Base-by-base conservation (phyloP, 495 filamentous ascomycete genomes). In the Penicillium manginii region DNA sequence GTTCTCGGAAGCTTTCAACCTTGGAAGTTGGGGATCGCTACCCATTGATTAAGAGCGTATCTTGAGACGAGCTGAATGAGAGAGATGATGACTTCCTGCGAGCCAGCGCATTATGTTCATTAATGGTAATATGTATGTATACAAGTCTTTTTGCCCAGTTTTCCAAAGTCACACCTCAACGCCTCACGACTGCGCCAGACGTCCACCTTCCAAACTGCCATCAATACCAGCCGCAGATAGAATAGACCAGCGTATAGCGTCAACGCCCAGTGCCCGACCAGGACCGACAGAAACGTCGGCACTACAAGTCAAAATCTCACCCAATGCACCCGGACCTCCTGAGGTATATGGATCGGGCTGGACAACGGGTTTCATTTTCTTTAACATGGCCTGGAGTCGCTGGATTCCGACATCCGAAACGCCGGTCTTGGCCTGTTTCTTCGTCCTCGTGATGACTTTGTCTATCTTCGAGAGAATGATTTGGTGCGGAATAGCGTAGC, bases 401-500 rank as follows among this genome's bases (percentile, higher is more conserved):
- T 63, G 60, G 9, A 79, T 53, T 12, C 63, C 66, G 14, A 65
- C 57, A 17, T 65, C 48, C 4, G 72, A 69, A 0, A 68, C 69
- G 2, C 68, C 71, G 7, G 63, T 64, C 40, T 73, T 72, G 29
- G 66, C 35, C 42, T 74, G 67, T 40, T 64, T 72, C 45, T 64
- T 66, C 14, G 67, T 72, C 45, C 69, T 74, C 17, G 64, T 55
- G 5, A 83, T 67, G 19, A 84, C 46, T 35, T 78, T 76, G 68
- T 98, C 94, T 7, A 87, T 85, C 72, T 98, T 98, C 3, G 90
- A 89, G 4, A 98, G 70, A 42, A 98, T 78, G 14, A 98, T 81
- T 61, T 93, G 86, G 60, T 91, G 92, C 14, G 84, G 83, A 12
- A 94, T 83, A 9, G 77, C 81, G 5, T 78, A 74, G 50, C 83